Evolutionary conservation across 495 filamentous ascomycete genomes (phyloP).

Genomic region (Xeromyces bisporus): DNA sequence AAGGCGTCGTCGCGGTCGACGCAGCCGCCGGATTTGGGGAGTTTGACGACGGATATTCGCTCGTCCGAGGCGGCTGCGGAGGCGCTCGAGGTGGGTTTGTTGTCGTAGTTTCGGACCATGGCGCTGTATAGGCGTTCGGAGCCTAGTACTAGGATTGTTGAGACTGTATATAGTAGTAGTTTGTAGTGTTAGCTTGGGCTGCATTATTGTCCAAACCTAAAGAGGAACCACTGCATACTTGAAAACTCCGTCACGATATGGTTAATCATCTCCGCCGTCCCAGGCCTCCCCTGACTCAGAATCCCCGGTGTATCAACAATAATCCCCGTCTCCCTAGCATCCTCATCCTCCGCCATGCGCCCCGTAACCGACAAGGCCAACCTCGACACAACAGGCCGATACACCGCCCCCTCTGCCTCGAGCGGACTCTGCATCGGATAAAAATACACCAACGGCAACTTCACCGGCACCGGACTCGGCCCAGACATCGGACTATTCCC

Average conservation of each 20-base stretch:
- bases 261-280: slow-evolving; percentile 54
- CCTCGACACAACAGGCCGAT: slow-evolving; percentile 54
- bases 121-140: slow-evolving; percentile 68
- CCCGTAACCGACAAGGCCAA: slow-evolving; percentile 65
- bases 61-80: slow-evolving; percentile 34
- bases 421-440: slow-evolving; percentile 55
- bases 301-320: slow-evolving; percentile 74
- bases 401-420: slow-evolving; percentile 56
- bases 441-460: slow-evolving; percentile 83
- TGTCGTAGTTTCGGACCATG: slow-evolving; percentile 54
- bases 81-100: slow-evolving; percentile 38
- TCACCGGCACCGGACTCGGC: slow-evolving; percentile 72
- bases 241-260: slow-evolving; percentile 82
- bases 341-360: slow-evolving; percentile 61
- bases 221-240: slow-evolving; percentile 25
- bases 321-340: slow-evolving; percentile 52
- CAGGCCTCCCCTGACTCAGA: slow-evolving; percentile 40
- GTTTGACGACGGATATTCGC: slow-evolving; percentile 51
- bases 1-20: slow-evolving; percentile 64
- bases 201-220: slow-evolving; percentile 1
- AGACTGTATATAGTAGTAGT: slow-evolving; percentile 42
- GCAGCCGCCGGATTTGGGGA: slow-evolving; percentile 79
- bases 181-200: too few species aligned
- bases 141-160: slow-evolving; percentile 66
- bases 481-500: slow-evolving; percentile 82